A percentile compares a stretch with the other conserved stretches of the same genome.
Conservation (phyloP, 192 early-diverging fungal genomes). For the Spizellomyces sp. region DNA sequence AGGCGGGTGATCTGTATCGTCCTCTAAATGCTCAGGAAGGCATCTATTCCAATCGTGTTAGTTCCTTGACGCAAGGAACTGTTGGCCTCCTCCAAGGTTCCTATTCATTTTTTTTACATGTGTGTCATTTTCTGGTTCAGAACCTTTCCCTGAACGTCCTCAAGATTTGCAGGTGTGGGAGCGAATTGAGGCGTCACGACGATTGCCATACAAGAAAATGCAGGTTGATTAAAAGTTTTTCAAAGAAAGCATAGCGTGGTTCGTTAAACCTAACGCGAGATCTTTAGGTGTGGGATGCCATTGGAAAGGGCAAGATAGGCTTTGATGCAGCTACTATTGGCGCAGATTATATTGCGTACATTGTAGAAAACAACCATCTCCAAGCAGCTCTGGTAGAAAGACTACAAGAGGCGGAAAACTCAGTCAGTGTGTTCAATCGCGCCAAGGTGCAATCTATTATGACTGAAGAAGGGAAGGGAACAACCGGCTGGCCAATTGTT, state of each 20-base stretch:
- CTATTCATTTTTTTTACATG: background rate
- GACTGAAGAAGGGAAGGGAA: conserved; percentile 20
- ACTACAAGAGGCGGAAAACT: conserved; percentile 33
- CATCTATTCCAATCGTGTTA: conserved; percentile 79
- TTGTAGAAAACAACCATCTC: conserved; percentile 86
- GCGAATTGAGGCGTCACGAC: conserved; percentile 58
- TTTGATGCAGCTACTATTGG: conserved; percentile 56
- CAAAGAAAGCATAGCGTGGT: too few relatives aligned
- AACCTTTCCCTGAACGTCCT: conserved; percentile 9
- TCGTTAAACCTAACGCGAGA: too few relatives aligned
- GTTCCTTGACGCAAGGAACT: conserved; percentile 76
- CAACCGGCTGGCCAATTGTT: conserved; percentile 73
- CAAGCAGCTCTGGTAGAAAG: conserved; percentile 68
- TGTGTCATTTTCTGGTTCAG: background rate
- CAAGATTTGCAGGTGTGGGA: conserved; percentile 67
- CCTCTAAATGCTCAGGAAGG: conserved; percentile 36
- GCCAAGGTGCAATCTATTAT: conserved; percentile 66
- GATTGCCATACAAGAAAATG: conserved; percentile 69
- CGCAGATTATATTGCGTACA: conserved; percentile 67
- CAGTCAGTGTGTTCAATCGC: conserved; percentile 68
- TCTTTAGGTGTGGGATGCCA: conserved; percentile 77
- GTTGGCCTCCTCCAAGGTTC: conserved; percentile 53
- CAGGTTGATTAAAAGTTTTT: conserved; percentile 13
- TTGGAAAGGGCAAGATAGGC: conserved; percentile 61
- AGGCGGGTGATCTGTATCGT: conserved; percentile 76